These are phyloP conservation scores for Malus hybrid DNA, from an alignment of 331 rosid species.

Conservation along the genomic window DNA sequence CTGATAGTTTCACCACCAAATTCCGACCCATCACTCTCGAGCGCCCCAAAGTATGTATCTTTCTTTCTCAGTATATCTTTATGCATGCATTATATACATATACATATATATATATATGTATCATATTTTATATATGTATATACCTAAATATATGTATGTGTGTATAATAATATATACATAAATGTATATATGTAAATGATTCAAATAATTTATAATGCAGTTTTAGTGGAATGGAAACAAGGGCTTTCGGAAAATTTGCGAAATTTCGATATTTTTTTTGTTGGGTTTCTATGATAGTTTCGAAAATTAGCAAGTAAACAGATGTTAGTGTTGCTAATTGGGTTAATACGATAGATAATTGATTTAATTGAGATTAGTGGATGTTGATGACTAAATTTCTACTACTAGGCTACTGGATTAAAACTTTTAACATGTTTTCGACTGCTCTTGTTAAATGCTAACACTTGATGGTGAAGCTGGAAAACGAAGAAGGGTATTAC, in stretches of 20 bases:
- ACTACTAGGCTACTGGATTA: not conserved
- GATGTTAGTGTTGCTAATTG: not conserved
- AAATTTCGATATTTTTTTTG: not conserved
- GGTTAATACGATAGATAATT: not conserved
- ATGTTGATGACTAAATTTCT: not conserved
- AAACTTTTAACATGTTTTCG: not conserved
- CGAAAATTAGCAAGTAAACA: not conserved
- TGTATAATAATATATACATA: not conserved
- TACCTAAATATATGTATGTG: not conserved
- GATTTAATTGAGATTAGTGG: not conserved
- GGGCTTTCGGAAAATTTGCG: not conserved
- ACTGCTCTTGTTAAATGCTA: not conserved
- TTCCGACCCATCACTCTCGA: constrained; percentile 96
- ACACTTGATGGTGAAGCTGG: not conserved
- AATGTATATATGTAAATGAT: not conserved
- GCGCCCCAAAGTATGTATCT: constrained; percentile 69
- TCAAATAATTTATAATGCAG: not conserved
- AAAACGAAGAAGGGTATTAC: not conserved
- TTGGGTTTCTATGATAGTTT: not conserved
- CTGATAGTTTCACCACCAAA: constrained; percentile 85
- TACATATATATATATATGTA: not conserved
- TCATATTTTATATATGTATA: not conserved
- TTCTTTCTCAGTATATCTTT: not conserved
- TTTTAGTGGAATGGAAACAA: not conserved
- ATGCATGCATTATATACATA: not conserved